Base-by-base conservation (phyloP, 2,329 filamentous ascomycete species). In the Aaosphaeria pasadenensis region DNA sequence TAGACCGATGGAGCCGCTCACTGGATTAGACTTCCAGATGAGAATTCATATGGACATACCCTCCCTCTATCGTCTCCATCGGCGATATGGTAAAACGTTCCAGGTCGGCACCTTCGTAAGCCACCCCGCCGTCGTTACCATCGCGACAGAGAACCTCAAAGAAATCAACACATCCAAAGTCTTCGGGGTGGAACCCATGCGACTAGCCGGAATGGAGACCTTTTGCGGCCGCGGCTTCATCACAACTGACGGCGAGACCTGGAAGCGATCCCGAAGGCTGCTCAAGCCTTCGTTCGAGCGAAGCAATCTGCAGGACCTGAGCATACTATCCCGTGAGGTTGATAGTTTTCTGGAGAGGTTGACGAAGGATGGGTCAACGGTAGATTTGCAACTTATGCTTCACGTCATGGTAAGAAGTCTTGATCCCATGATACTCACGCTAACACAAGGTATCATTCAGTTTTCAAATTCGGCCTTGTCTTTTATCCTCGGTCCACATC, bases 281-380 rank as follows among this genome's bases (percentile, higher is more conserved):
- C 66, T 84, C 6, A 67, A 76, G 29, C 77, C 78, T 1, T 73
- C 74, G 44, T 80, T 80, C 52, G 69, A 63, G 1, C 68, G 74
- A n/a, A 64, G 66, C 7, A 77, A 79, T 50, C 66, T 80, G 17
- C 17, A 24, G 17, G 17, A 24, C 17, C 17, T 24, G 17, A 24
- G 17, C 17, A 24, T 24, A 24, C 17, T 24, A 24, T 24, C 17
- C 17, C 17, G 17, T 24, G 17, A 24, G 17, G 17, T 24, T 24
- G 61, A 72, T n/a, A 71, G 75, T 17, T 64, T 88, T 35, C 71
- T 86, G 11, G 65, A 71, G 3, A 73, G 76, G 28, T 73, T 88
- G 4, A 80, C 81, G 73, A 80, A 47, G 77, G 82, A 7, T 66
- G 55, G 57, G 28, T 45, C 71, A 24, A 52, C 51, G 7, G 42